Conservation (phyloP, 2,329 filamentous ascomycete species). For the Neonectria punicea region DNA sequence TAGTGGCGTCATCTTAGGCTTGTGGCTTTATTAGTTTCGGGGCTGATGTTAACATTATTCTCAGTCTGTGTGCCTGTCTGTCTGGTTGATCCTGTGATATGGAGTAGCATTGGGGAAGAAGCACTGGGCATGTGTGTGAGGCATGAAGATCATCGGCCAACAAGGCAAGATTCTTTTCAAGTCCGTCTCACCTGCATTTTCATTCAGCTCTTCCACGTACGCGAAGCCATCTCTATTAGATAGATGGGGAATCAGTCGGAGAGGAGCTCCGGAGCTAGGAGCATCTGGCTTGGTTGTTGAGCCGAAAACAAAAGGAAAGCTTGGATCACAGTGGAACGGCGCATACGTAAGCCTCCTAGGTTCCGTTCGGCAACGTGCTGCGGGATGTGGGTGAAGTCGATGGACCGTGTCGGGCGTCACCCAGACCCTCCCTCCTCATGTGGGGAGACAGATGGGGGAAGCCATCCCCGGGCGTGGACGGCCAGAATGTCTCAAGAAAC, state of each 20-base stretch:
- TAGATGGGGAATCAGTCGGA: conserved; percentile 7
- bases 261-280: conserved; percentile 24
- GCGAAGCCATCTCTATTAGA: background rate
- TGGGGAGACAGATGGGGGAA: conserved; percentile 33
- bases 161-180: too few species aligned
- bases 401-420: conserved; percentile 22
- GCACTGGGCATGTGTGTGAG: background rate
- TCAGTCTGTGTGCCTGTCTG: background rate
- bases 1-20: conserved; percentile 35
- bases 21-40: conserved; percentile 20
- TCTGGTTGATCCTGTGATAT: background rate
- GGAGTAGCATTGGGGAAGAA: background rate
- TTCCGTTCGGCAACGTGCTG: conserved; percentile 20
- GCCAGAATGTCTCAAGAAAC: conserved; percentile 45
- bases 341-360: conserved; percentile 40
- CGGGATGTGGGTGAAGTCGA: conserved; percentile 37
- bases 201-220: background rate
- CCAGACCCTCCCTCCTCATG: conserved; percentile 16
- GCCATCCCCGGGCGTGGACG: conserved; percentile 31
- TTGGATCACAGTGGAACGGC: conserved; percentile 36
- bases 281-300: conserved; percentile 11
- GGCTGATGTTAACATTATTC: conserved; percentile 1
- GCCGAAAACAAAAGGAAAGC: conserved; percentile 16
- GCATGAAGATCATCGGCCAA: background rate
- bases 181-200: too few species aligned